Percentiles rank a stretch among this genome's conserved stretches.
Conservation (phyloP, 352 stramenopile genomes). For the Globisporangium parvum region DNA sequence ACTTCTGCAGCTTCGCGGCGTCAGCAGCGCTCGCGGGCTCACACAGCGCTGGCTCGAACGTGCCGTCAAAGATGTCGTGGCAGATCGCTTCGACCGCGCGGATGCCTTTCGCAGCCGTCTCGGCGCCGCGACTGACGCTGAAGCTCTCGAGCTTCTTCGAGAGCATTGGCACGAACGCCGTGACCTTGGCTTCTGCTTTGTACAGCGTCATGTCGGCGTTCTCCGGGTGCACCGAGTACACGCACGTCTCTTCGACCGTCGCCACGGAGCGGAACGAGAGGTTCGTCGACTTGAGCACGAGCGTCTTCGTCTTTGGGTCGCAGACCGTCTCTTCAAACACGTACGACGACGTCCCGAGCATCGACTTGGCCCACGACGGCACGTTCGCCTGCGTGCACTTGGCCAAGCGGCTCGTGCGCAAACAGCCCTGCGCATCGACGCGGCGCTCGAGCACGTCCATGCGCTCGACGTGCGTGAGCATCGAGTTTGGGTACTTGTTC, state of each 20-base stretch:
- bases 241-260: conserved; percentile 77
- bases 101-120: conserved; percentile 78
- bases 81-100: conserved; percentile 75
- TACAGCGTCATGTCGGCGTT: conserved; percentile 56
- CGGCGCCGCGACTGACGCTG: conserved; percentile 58
- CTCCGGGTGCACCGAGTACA: conserved; percentile 69
- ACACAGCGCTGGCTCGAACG: conserved; percentile 61
- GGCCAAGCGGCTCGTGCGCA: conserved; percentile 61
- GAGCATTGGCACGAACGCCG: conserved; percentile 76
- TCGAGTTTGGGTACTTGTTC: conserved; percentile 87
- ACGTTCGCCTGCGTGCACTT: conserved; percentile 78
- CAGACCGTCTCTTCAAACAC: conserved; percentile 81
- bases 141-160: conserved; percentile 81
- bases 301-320: conserved; percentile 50
- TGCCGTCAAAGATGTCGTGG: conserved; percentile 83
- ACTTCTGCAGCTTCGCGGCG: not conserved
- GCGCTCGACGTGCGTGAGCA: conserved; percentile 73
- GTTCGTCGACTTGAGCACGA: conserved; percentile 82
- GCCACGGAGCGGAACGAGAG: conserved; percentile 70
- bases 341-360: conserved; percentile 63
- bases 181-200: conserved; percentile 67
- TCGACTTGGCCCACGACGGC: conserved; percentile 62
- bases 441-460: conserved; percentile 74
- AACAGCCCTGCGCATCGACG: conserved; percentile 56
- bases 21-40: conserved; percentile 19